Base-by-base conservation (phyloP, 2,329 filamentous ascomycete genomes). In the Seiridium cupressi region DNA sequence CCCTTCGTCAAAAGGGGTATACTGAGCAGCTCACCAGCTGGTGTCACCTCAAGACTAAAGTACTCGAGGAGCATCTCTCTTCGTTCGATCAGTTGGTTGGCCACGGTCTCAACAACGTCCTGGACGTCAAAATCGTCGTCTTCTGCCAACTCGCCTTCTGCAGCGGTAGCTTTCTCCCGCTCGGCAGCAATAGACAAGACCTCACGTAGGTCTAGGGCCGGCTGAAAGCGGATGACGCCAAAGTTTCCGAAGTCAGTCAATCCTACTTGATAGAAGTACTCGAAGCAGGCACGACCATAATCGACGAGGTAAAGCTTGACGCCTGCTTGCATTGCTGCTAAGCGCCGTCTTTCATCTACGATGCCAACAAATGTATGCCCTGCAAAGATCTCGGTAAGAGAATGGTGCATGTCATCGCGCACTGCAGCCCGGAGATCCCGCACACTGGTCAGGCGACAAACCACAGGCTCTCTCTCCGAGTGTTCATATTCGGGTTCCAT, bases 241-340 rank as follows among this genome's bases (percentile, higher is more conserved):
- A 97, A 97, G 72, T 99, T 99, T 1, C 90, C 92, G 75, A 99
- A 99, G 70, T 99, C 93, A 0, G 93, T 96, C 42, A 99, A 83
- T 0, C 93, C 94, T 26, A 98, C 78, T 76, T 99, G 95, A 77
- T 99, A 99, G 73, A 98, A 96, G 73, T 94, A 96, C 68, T 98
- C 94, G 63, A 88, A 90, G 72, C 87, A 91, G 1, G 91, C 79
- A 72, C 94, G 88, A 9, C 93, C 95, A 70, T 99, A 99, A 74
- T 99, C 95, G 57, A 99, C 83, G 31, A 99, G 84, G 73, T 91
- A 97, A 6, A 99, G 84, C 72, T 93, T 96, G 7, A 98, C 90
- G 11, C 94, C 95, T 42, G 91, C 89, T 76, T 99, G 95, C 44
- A 99, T 90, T 13, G 95, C 93, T n/a, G 89, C 93, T 10, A 99